Conservation (phyloP, 108 stramenopile species). For the Chaetoceros muelleri region DNA sequence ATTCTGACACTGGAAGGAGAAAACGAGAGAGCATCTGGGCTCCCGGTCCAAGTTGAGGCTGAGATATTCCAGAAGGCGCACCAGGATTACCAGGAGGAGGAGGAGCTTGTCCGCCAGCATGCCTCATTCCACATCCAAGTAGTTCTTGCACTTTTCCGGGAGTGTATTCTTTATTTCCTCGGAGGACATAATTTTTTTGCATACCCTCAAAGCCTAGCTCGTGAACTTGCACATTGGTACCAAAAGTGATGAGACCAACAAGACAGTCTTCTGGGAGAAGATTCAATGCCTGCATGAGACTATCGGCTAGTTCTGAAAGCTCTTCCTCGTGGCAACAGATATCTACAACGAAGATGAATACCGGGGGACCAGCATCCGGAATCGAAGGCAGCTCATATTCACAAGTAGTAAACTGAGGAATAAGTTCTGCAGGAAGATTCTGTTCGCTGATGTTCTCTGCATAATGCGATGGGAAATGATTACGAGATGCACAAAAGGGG, state of each 20-base stretch:
- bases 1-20: conserved; percentile 89
- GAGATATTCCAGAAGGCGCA: conserved; percentile 22
- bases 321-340: conserved; percentile 89
- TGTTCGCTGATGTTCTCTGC: conserved; percentile 96
- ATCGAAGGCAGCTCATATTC: conserved; percentile 95
- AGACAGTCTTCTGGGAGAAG: conserved; percentile 90
- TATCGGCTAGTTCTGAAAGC: conserved; percentile 89
- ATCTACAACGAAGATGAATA: conserved; percentile 96
- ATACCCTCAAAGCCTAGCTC: conserved; percentile 91
- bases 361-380: conserved; percentile 81
- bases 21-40: conserved; percentile 78
- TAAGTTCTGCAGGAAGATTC: conserved; percentile 97
- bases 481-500: conserved; percentile 95
- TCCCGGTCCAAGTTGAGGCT: conserved; percentile 30
- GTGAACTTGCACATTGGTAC: conserved; percentile 96
- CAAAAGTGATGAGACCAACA: conserved; percentile 96
- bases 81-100: conserved; percentile 26
- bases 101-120: conserved; percentile 5
- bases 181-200: conserved; percentile 87
- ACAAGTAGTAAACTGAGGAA: conserved; percentile 95
- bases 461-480: conserved; percentile 99
- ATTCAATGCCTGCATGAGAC: conserved; percentile 86
- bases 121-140: conserved; percentile 42
- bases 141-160: conserved; percentile 79
- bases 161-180: conserved; percentile 86